phyloP scores from a whole-genome alignment of 257 asterid genomes.

The Ilex aquifolium region DNA sequence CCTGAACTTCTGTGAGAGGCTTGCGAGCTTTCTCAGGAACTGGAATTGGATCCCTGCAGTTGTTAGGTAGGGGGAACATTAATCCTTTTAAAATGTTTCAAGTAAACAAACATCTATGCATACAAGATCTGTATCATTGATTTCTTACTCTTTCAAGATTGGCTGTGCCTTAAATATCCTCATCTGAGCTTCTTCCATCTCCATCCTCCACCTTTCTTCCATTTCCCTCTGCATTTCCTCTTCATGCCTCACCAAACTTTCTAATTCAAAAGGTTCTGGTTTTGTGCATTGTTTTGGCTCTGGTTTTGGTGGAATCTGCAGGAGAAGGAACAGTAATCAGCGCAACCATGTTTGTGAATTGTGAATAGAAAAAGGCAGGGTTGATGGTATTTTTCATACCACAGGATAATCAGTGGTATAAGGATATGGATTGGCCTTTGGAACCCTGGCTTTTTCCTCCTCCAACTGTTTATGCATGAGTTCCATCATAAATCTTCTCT shows the following conservation, averaged over 20 bases:
- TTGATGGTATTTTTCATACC: slow-evolving; percentile 29
- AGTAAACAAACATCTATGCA: too few species aligned
- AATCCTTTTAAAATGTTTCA: background rate
- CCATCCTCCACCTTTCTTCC: slow-evolving; percentile 71
- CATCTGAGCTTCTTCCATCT: slow-evolving; percentile 78
- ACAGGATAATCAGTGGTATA: slow-evolving; percentile 95
- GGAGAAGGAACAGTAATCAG: background rate
- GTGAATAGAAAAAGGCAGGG: too few species aligned
- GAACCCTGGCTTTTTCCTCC: slow-evolving; percentile 78
- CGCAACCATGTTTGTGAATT: background rate
- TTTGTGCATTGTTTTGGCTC: slow-evolving; percentile 86
- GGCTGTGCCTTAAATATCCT: slow-evolving; percentile 85
- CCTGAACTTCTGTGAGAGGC: slow-evolving; percentile 85
- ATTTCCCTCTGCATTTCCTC: slow-evolving; percentile 81
- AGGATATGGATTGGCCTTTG: slow-evolving; percentile 88
- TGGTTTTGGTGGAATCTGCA: slow-evolving; percentile 88
- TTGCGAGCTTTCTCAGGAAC: slow-evolving; percentile 61
- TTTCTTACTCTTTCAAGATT: slow-evolving; percentile 63
- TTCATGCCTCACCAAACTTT: slow-evolving; percentile 79
- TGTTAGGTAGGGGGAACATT: background rate
- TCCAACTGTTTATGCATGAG: slow-evolving; percentile 63
- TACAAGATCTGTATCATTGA: background rate
- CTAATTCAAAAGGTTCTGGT: slow-evolving; percentile 85
- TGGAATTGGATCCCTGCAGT: slow-evolving; percentile 86
- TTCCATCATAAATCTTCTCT: slow-evolving; percentile 50